These are phyloP conservation scores for Boletellus ananas DNA, from an alignment of 768 basidiomycete genomes.

Conservation along the genomic window DNA sequence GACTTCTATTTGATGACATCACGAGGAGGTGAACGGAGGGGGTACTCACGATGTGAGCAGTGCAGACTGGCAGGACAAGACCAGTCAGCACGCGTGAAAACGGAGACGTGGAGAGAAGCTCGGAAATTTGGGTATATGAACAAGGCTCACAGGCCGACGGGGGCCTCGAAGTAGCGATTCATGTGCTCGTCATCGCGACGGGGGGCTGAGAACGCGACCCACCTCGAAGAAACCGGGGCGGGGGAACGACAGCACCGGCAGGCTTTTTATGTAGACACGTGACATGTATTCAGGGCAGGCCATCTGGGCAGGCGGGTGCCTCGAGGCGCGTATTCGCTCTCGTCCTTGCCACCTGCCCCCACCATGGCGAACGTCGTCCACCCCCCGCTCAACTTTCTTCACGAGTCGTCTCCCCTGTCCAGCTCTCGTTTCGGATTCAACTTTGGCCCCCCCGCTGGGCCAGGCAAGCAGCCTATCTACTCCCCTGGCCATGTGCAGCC, in stretches of 20 bases:
- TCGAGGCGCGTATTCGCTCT: conserved; percentile 9
- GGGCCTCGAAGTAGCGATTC: conserved; percentile 89
- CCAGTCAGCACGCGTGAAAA: conserved; percentile 12
- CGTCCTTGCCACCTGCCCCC: conserved; percentile 20
- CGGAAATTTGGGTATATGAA: conserved; percentile 93
- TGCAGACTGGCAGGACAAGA: not conserved
- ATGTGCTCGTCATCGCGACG: conserved; percentile 56
- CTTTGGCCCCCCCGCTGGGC: conserved; percentile 50
- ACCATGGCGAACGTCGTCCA: conserved; percentile 73
- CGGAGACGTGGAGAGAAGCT: conserved; percentile 33
- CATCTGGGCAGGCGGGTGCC: conserved; percentile 5
- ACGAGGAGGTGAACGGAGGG: conserved; percentile 26
- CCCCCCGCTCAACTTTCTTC: conserved; percentile 61
- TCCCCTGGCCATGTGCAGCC: conserved; percentile 39
- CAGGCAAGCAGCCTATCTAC: conserved; percentile 46
- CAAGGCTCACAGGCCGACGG: conserved; percentile 57
- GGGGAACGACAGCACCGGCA: conserved; percentile 9
- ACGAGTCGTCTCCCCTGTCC: conserved; percentile 54
- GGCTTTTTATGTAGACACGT: conserved; percentile 34
- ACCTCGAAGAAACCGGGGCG: conserved; percentile 15
- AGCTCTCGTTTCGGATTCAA: conserved; percentile 70
- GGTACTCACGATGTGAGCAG: conserved; percentile 33
- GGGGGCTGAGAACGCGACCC: conserved; percentile 25
- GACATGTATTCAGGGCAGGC: conserved; percentile 35
- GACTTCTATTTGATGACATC: conserved; percentile 83